Evolutionary conservation across 2,329 filamentous ascomycete species (phyloP), one percentile per base, ranked within the genome.

Genomic region (Botrytis cinerea): DNA sequence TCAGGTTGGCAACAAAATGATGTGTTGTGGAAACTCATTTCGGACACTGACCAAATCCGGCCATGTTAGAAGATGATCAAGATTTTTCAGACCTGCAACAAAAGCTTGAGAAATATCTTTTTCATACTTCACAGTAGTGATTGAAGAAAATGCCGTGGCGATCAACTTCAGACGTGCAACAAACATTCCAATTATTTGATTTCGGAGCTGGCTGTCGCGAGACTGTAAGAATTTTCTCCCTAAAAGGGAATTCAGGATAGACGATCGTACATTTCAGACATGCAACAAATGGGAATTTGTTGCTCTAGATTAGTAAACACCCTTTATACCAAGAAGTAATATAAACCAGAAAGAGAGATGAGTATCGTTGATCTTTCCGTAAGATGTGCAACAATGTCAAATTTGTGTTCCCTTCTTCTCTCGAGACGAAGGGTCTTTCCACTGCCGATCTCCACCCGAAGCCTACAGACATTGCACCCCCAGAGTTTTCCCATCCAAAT

Each of bases 61-160:
- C 32, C 35, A 68, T 48, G 12, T 57, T 72, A 9, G 22, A 67
- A 72, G 70, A 28, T 32, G 40, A 72, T 72, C 70, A 48, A 43
- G 25, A 35, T 70, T 70, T 63, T 51, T 61, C 28, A 72, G 71
- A 48, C 25, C n/a, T 72, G 71, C 71, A 72, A 72, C 71, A 68
- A 60, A 72, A 72, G 32, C 25, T 25, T 22, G 48, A 10, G 40
- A 48, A 22, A 22, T 16, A 20, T 54, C 18, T 22, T 20, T 6
- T 9, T 28, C 46, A 18, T 38, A 28, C 25, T 10, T 9, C 8
- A 45, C 8, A 28, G 35, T 22, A 5, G 4, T 28, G 22, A 48
- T 48, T 66, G 14, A 20, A 22, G 22, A 66, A 32, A 35, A 32
- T 8, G 54, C 0, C 9, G n/a, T 43, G 48, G 48, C 66, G 48